Conservation (phyloP, 768 basidiomycete genomes). For the Suillus plorans region DNA sequence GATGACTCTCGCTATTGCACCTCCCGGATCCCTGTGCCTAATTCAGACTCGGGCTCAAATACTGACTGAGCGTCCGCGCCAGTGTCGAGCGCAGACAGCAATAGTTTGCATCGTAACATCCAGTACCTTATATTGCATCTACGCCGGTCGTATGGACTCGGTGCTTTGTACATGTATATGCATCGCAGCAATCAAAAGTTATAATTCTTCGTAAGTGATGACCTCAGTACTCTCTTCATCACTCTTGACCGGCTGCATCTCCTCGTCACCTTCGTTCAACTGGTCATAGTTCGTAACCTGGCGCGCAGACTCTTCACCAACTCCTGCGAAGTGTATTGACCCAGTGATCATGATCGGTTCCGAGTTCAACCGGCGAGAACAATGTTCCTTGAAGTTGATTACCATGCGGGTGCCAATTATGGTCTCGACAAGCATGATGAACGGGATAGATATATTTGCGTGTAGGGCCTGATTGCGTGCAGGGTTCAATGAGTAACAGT, state of each 20-base stretch:
- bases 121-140: not conserved
- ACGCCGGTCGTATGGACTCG: not conserved
- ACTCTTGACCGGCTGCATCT: not conserved
- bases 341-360: conserved; percentile 11
- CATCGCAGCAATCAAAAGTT: not conserved
- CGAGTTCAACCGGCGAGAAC: conserved; percentile 8
- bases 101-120: not conserved
- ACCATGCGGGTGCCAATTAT: conserved; percentile 31
- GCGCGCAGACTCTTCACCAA: conserved; percentile 7
- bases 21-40: too few species aligned
- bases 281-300: conserved; percentile 18
- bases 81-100: too few species aligned
- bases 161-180: not conserved
- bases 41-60: too few species aligned
- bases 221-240: not conserved
- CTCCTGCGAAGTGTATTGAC: conserved; percentile 17
- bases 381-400: conserved; percentile 32
- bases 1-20: too few species aligned
- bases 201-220: not conserved
- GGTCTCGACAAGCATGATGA: conserved; percentile 31
- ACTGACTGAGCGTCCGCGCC: too few species aligned
- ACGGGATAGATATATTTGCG: conserved; percentile 29
- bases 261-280: conserved; percentile 16
- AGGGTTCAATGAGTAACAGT: too few species aligned
- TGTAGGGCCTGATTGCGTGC: conserved; percentile 20